phyloP scores from a whole-genome alignment of 2,329 filamentous ascomycete species.

The Aureobasidium sp. region DNA sequence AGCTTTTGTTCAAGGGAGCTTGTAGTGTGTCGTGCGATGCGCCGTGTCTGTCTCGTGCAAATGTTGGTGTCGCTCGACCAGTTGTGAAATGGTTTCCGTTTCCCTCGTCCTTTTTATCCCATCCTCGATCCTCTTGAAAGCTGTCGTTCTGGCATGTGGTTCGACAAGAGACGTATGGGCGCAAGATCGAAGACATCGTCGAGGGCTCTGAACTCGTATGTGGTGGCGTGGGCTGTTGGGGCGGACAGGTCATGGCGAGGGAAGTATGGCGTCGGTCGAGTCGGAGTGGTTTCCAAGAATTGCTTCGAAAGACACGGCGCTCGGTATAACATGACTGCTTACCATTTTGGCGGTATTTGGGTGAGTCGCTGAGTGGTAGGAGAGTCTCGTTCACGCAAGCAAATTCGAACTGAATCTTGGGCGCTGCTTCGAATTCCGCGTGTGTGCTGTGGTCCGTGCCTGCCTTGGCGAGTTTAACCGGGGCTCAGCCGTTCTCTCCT shows the following conservation, averaged over 20 bases:
- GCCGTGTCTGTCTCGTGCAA: slow-evolving; percentile 4
- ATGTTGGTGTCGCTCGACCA: background rate
- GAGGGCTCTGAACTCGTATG: background rate
- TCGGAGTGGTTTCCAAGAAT: background rate
- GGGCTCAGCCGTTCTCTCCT: no score
- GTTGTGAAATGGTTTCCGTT: background rate
- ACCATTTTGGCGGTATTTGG: slow-evolving; percentile 21
- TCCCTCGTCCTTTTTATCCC: background rate
- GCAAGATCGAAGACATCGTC: background rate
- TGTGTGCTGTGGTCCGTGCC: background rate
- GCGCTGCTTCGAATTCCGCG: slow-evolving; percentile 13
- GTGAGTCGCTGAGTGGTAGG: slow-evolving; percentile 16
- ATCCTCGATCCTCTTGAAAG: background rate
- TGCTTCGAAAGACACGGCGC: slow-evolving; percentile 10
- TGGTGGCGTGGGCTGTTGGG: background rate
- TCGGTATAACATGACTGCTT: slow-evolving; percentile 13
- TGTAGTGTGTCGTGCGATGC: background rate
- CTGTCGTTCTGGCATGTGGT: background rate
- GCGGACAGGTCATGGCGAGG: background rate
- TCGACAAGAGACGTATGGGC: background rate
- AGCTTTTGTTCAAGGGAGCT: slow-evolving; percentile 1
- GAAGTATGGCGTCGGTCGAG: slow-evolving; percentile 1
- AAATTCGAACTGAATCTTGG: background rate
- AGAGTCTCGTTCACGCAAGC: slow-evolving; percentile 10
- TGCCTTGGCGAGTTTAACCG: no score